These are phyloP conservation scores for Penicillium atrosanguineum DNA, from an alignment of 495 filamentous ascomycete species.

Conservation along the genomic window DNA sequence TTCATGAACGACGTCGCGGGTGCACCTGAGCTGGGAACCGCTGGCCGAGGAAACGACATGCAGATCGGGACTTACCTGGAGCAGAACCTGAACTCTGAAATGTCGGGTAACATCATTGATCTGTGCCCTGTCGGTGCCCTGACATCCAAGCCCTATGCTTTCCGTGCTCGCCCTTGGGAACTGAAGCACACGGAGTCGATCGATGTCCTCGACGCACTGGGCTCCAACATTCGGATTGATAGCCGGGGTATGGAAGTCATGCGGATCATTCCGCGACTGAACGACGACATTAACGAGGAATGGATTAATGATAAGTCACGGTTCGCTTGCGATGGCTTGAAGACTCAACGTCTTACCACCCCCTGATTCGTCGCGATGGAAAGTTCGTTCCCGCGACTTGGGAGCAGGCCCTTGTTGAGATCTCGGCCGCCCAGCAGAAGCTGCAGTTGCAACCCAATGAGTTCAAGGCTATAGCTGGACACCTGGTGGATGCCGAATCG, in stretches of 20 bases:
- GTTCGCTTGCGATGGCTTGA: slow-evolving; percentile 96
- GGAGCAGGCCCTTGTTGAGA: slow-evolving; percentile 89
- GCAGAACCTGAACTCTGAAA: slow-evolving; percentile 82
- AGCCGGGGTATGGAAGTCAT: slow-evolving; percentile 94
- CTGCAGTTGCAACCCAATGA: slow-evolving; percentile 81
- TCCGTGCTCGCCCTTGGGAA: slow-evolving; percentile 96
- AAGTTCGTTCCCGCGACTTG: slow-evolving; percentile 88
- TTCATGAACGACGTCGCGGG: slow-evolving; percentile 98
- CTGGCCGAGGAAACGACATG: slow-evolving; percentile 92
- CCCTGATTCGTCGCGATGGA: slow-evolving; percentile 80
- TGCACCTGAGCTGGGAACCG: slow-evolving; percentile 89
- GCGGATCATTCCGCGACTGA: slow-evolving; percentile 86
- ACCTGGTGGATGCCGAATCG: slow-evolving; percentile 85
- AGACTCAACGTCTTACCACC: slow-evolving; percentile 89
- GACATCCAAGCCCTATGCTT: slow-evolving; percentile 95
- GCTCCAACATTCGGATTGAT: slow-evolving; percentile 92
- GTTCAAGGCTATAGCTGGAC: slow-evolving; percentile 92
- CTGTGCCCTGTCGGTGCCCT: slow-evolving; percentile 96
- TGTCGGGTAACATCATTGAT: slow-evolving; percentile 97
- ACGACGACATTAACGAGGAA: slow-evolving; percentile 98
- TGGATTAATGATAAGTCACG: slow-evolving; percentile 99
- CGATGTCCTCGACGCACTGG: slow-evolving; percentile 88
- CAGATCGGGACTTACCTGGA: slow-evolving; percentile 98
- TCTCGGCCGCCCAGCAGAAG: slow-evolving; percentile 70
- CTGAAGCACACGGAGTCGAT: slow-evolving; percentile 89